phyloP scores from a whole-genome alignment of 73 alveolate genomes.

The Effrenium voratum region DNA sequence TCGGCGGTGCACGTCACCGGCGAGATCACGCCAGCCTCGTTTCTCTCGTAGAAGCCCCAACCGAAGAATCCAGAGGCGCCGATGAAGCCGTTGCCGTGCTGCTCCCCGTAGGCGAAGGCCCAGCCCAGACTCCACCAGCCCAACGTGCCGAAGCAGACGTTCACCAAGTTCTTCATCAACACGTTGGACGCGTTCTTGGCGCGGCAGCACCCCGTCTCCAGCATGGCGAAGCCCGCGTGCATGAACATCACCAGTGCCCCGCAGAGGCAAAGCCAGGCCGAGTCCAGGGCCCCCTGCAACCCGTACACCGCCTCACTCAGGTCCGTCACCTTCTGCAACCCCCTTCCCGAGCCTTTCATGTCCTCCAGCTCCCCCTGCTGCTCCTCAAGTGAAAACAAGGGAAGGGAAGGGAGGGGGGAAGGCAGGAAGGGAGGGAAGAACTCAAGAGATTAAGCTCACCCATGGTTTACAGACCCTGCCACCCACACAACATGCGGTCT shows the following conservation, averaged over 20 bases:
- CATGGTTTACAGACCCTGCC: too few species aligned
- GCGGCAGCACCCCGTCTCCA: slow-evolving; percentile 95
- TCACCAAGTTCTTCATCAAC: slow-evolving; percentile 92
- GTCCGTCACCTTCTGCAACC: too few species aligned
- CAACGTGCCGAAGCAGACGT: too few species aligned
- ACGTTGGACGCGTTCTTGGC: slow-evolving; percentile 94
- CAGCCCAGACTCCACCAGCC: too few species aligned
- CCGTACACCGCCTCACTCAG: too few species aligned
- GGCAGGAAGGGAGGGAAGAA: too few species aligned
- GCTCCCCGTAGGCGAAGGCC: background rate
- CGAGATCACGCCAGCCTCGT: background rate
- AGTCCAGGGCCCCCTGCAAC: background rate
- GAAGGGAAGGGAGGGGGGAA: too few species aligned
- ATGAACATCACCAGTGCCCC: slow-evolving; percentile 72
- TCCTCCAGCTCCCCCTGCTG: too few species aligned
- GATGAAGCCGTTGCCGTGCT: background rate
- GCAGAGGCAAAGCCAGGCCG: background rate
- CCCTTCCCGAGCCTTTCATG: too few species aligned
- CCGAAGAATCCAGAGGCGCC: background rate
- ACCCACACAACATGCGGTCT: too few species aligned
- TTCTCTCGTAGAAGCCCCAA: background rate
- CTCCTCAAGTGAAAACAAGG: too few species aligned
- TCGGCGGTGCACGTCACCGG: background rate
- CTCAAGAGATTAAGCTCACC: too few species aligned
- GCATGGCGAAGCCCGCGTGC: slow-evolving; percentile 95